Base-by-base conservation (phyloP, 495 filamentous ascomycete genomes). In the Podospora pseudopauciseta region DNA sequence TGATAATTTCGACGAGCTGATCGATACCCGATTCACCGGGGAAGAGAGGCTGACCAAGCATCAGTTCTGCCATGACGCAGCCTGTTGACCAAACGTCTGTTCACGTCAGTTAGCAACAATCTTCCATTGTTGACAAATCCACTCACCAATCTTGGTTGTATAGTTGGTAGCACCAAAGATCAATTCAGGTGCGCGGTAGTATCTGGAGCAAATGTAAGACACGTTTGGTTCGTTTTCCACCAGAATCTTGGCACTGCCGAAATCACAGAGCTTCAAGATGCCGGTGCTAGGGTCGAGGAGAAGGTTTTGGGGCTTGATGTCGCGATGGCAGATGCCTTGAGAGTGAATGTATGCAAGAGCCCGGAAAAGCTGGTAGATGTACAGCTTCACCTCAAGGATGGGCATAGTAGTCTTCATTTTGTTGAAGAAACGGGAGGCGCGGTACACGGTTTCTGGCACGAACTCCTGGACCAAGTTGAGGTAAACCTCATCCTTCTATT, bases 391-490 rank as follows among this genome's bases (percentile, higher is more conserved):
- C 78, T 98, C 95, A 64, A 99, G 86, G 78, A 92, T 97, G 27
- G 95, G 95, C 95, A 99, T 99, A 18, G 96, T 97, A 5, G 95
- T 97, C 87, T 99, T 99, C 87, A 98, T 88, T 84, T 98, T 99
- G 84, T 96, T 97, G 86, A 98, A 99, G 81, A 97, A 97, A 61
- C 95, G 87, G 57, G 95, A 98, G n/a, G 95, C 96, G 67, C 96
- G 88, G 79, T 98, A 99, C 49, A 99, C 96, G 0, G 95, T 98
- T 83, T 98, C 95, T 11, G 96, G 96, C 62, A 99, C 96, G 76
- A 93, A 99, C 78, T 99, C 95, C 74, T 98, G 90, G 60, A 99
- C 93, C 55, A 99, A 86, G 76, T 99, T 99, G 61, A 99, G 89
- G 79, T 98, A 99, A 15, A 99, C 96, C 83, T 99, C 95, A 77